phyloP scores from a whole-genome alignment of 345 rosid genomes.

The Ceriops tagal region DNA sequence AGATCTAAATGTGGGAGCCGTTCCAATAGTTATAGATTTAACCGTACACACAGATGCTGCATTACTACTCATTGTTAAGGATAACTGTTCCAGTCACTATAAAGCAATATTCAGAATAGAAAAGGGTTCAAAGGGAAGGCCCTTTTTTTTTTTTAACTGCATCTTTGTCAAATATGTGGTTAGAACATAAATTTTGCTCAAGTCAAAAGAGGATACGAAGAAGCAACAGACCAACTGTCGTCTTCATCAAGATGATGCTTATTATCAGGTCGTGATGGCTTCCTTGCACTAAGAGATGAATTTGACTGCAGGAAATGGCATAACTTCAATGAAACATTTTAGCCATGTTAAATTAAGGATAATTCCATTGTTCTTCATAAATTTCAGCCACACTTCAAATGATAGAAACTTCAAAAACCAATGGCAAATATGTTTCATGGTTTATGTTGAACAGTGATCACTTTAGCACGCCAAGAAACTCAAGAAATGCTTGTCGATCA shows the following conservation, averaged over 20 bases:
- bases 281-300: conserved; percentile 50
- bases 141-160: neutral
- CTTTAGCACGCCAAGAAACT: no score
- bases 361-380: neutral
- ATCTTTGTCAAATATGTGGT: neutral
- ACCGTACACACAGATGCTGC: conserved; percentile 60
- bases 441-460: no score
- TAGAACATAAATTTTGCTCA: neutral
- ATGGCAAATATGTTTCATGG: neutral
- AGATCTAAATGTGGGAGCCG: conserved; percentile 85
- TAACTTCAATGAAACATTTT: neutral
- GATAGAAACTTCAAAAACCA: neutral
- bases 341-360: neutral
- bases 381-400: neutral
- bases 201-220: conserved; percentile 73
- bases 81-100: conserved; percentile 17
- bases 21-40: conserved; percentile 71
- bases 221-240: conserved; percentile 71
- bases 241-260: conserved; percentile 74
- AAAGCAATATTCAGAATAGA: conserved; percentile 1
- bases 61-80: conserved; percentile 69
- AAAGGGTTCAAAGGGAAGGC: neutral
- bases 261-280: conserved; percentile 45
- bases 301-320: conserved; percentile 40
- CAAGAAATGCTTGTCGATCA: no score